Conservation (phyloP, 2,329 filamentous ascomycete genomes). For the Aspergillus sp. region DNA sequence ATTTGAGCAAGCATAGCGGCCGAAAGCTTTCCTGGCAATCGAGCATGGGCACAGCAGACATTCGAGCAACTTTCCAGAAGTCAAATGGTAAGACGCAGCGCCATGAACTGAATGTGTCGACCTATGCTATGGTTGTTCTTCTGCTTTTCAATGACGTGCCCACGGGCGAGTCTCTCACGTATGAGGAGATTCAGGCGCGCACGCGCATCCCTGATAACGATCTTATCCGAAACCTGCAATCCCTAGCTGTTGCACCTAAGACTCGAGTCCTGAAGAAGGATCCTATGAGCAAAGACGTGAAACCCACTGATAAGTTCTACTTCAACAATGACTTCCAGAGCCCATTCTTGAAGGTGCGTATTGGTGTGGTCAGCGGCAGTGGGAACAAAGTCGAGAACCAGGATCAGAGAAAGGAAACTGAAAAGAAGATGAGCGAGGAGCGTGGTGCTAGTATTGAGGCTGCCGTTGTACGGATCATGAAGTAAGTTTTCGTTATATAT, state of each 20-base stretch:
- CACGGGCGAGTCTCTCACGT: constrained; percentile 52
- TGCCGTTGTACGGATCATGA: constrained; percentile 55
- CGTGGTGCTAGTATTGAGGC: constrained; percentile 52
- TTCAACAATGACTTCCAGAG: constrained; percentile 82
- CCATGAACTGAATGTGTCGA: constrained; percentile 90
- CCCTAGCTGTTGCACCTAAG: constrained; percentile 79
- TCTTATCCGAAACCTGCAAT: constrained; percentile 74
- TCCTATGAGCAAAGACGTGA: constrained; percentile 74
- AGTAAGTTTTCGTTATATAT: constrained; percentile 34
- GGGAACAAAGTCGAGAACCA: constrained; percentile 81
- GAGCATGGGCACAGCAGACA: constrained; percentile 78
- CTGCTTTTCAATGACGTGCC: constrained; percentile 82
- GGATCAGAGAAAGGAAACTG: constrained; percentile 54
- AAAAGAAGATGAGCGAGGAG: constrained; percentile 52
- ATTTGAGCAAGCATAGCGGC: constrained; percentile 82
- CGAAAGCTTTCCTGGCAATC: constrained; percentile 82
- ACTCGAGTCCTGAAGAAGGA: constrained; percentile 78
- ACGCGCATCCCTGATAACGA: constrained; percentile 77
- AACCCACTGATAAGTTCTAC: constrained; percentile 71
- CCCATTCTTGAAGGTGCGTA: constrained; percentile 84
- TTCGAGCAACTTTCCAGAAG: constrained; percentile 75
- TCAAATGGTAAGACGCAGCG: constrained; percentile 70
- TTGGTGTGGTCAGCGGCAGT: constrained; percentile 73
- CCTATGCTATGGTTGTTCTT: constrained; percentile 87
- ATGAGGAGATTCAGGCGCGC: constrained; percentile 76